phyloP scores from a whole-genome alignment of 306 rosid species.

The Adenanthera pavonina region DNA sequence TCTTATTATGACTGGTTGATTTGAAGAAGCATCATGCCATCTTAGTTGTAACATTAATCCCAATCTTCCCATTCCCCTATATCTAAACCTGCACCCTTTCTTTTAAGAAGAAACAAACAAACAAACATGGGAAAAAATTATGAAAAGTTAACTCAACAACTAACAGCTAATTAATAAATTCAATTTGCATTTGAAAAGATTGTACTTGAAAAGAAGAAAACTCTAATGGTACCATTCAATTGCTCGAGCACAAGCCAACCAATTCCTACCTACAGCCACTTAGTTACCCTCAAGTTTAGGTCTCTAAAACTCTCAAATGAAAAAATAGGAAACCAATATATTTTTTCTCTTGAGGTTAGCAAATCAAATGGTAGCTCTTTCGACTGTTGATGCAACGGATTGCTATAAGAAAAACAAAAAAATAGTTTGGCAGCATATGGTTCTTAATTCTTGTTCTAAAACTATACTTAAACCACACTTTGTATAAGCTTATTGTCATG shows the following conservation, averaged over 20 bases:
- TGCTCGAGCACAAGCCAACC: constrained; percentile 83
- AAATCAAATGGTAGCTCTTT: constrained; percentile 65
- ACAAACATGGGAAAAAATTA: neutral
- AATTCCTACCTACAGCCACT: constrained; percentile 68
- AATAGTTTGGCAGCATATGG: constrained; percentile 27
- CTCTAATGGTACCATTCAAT: constrained; percentile 79
- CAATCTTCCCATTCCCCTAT: constrained; percentile 10
- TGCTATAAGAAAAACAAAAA: constrained; percentile 47
- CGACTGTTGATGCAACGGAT: constrained; percentile 63
- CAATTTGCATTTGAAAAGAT: constrained; percentile 81
- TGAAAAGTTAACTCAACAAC: neutral
- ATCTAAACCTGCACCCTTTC: neutral
- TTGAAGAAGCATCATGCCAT: too few species aligned
- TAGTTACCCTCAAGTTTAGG: constrained; percentile 28
- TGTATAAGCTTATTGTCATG: constrained; percentile 21
- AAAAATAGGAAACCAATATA: constrained; percentile 76
- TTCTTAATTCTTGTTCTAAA: constrained; percentile 20
- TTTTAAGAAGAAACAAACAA: neutral
- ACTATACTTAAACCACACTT: constrained; percentile 19
- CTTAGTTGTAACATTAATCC: neutral
- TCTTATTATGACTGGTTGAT: too few species aligned
- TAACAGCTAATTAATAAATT: constrained; percentile 20
- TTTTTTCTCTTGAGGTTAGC: constrained; percentile 74
- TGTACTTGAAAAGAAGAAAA: constrained; percentile 81
- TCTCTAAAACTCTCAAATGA: constrained; percentile 17